Percentiles rank a stretch among this genome's conserved stretches.
Conservation (phyloP, 176 grass and related monocot species). For the Cenchrus fungigraminus region DNA sequence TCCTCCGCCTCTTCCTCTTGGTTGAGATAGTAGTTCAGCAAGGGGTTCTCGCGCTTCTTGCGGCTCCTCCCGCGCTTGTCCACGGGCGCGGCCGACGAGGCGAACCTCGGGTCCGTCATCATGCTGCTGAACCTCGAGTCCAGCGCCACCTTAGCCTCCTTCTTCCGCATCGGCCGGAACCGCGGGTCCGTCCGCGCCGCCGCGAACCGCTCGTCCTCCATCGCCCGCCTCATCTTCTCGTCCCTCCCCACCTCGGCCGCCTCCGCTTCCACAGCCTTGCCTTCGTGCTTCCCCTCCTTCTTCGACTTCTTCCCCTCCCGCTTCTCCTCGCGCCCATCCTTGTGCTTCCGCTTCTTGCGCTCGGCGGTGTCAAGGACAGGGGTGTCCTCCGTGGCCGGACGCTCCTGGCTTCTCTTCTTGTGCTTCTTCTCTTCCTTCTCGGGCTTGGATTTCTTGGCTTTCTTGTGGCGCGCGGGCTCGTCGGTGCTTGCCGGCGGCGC, state of each 20-base stretch:
- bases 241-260: constrained; percentile 3
- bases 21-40: constrained; percentile 79
- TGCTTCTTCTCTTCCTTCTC: constrained; percentile 30
- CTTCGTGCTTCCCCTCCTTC: constrained; percentile 36
- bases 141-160: constrained; percentile 73
- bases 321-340: constrained; percentile 42
- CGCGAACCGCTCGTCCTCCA: constrained; percentile 71
- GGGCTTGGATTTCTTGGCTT: constrained; percentile 35
- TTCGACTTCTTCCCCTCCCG: constrained; percentile 33
- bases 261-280: neutral
- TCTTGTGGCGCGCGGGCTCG: constrained; percentile 34
- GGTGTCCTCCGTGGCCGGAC: neutral
- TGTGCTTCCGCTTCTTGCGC: constrained; percentile 57
- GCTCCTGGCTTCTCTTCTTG: constrained; percentile 31
- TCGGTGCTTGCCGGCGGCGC: constrained; percentile 39
- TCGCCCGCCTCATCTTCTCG: constrained; percentile 45
- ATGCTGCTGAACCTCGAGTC: constrained; percentile 80
- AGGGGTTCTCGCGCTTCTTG: constrained; percentile 59
- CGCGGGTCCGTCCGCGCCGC: constrained; percentile 61
- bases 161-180: constrained; percentile 76
- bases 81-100: constrained; percentile 53
- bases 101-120: constrained; percentile 70
- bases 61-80: constrained; percentile 75
- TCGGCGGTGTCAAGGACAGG: neutral
- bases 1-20: constrained; percentile 50